Evolutionary conservation across 352 stramenopile species (phyloP), one percentile per base, ranked within the genome.

Genomic region (Pythium vanterpoolii): DNA sequence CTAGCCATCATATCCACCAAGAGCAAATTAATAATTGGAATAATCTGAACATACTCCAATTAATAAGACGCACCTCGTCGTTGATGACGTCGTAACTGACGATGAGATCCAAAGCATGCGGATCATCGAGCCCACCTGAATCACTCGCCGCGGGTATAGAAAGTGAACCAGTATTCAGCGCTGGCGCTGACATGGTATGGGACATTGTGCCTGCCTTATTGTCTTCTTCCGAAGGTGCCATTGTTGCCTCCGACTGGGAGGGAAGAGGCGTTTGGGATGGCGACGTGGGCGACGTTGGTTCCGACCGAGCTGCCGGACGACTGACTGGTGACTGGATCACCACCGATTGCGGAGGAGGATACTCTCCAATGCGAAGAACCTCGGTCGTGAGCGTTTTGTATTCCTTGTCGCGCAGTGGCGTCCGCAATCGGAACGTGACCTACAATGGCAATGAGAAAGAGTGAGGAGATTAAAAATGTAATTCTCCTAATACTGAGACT

Each of bases 11-110:
- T 19, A 46, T 31, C 23, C 21, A 53, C 1, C 5, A 36, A 26
- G 23, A 52, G 27, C 55, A n/a, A n/a, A n/a, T n/a, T n/a, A n/a
- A n/a, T n/a, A n/a, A n/a, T n/a, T n/a, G n/a, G n/a, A n/a, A n/a
- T n/a, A n/a, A n/a, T n/a, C n/a, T n/a, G n/a, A n/a, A n/a, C n/a
- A n/a, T n/a, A n/a, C n/a, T n/a, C n/a, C n/a, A n/a, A n/a, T n/a
- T n/a, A n/a, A n/a, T n/a, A n/a, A n/a, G n/a, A n/a, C n/a, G n/a
- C n/a, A 93, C 83, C 77, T 93, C 84, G 71, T 93, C 79, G 38
- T 84, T 89, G 18, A 93, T 89, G 53, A 93, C 82, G 53, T 93
- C 84, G 69, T 93, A 93, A 69, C 84, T 93, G 48, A 90, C 53
- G 51, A 93, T 89, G 42, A 89, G 33, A 63, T 92, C 82, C 11